Conservation (phyloP, 768 basidiomycete species). For the Candolleomyces eurysporus region DNA sequence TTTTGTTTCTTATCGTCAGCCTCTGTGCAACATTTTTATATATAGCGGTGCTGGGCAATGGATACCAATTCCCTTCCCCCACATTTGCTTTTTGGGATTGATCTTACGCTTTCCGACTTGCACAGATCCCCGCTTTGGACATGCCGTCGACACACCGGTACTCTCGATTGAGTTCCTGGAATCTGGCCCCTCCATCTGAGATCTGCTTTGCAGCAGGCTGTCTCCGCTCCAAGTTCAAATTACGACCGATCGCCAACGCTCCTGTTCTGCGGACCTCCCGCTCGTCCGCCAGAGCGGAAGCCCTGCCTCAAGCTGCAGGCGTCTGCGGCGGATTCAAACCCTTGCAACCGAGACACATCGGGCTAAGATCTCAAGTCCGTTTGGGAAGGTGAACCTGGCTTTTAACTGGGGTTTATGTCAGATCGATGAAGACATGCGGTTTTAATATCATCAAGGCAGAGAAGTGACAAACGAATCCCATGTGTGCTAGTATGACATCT, state of each 20-base stretch:
- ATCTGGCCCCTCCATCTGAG: constrained; percentile 7
- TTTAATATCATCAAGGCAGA: constrained; percentile 27
- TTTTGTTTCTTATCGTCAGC: not conserved
- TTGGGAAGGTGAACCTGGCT: constrained; percentile 2
- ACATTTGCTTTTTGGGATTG: constrained; percentile 2
- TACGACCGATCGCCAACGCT: constrained; percentile 8
- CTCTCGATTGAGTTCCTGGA: constrained; percentile 2
- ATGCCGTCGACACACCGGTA: not conserved
- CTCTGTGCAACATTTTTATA: not conserved
- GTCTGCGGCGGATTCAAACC: constrained; percentile 3
- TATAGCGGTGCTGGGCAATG: not conserved
- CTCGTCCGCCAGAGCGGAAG: constrained; percentile 6
- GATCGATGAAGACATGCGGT: constrained; percentile 34
- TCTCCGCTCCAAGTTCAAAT: constrained; percentile 8
- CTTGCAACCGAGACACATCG: constrained; percentile 22
- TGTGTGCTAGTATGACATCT: constrained; percentile 34
- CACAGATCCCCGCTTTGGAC: constrained; percentile 6
- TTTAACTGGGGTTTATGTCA: not conserved
- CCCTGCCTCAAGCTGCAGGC: not conserved
- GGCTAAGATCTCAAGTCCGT: constrained; percentile 12
- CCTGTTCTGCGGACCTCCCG: constrained; percentile 1
- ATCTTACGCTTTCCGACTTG: not conserved
- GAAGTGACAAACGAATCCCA: constrained; percentile 31
- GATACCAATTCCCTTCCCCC: not conserved
- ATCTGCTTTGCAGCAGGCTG: not conserved